These are phyloP conservation scores for Croton setiger DNA, from an alignment of 441 rosid genomes.

Conservation along the genomic window DNA sequence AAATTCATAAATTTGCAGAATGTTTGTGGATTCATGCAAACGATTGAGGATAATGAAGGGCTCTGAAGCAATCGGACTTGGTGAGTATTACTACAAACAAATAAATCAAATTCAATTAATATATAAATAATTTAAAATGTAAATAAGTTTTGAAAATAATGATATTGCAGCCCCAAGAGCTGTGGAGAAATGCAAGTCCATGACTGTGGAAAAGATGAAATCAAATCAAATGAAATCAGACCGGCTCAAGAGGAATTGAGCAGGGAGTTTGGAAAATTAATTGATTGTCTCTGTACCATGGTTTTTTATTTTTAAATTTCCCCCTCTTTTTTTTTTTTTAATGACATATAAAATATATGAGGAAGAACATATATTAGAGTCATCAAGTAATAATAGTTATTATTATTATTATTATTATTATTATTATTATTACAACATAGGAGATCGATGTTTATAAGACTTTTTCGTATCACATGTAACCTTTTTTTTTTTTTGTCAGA, in stretches of 20 bases:
- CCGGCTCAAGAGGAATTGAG: constrained; percentile 56
- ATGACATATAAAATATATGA: constrained; percentile 12
- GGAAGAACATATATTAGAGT: constrained; percentile 18
- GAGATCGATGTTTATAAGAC: background rate
- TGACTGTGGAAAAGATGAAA: background rate
- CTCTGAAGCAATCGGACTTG: constrained; percentile 92
- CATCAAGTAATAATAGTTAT: constrained; percentile 24
- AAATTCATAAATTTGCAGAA: constrained; percentile 30
- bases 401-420: background rate
- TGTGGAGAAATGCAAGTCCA: constrained; percentile 75
- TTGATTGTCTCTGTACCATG: constrained; percentile 19
- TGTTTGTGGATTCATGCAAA: constrained; percentile 86
- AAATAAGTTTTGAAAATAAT: too few species aligned
- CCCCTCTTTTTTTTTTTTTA: background rate
- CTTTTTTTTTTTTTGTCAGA: background rate
- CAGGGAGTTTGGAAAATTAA: constrained; percentile 48
- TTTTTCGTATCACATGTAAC: background rate
- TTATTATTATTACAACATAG: constrained; percentile 10
- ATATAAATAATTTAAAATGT: background rate
- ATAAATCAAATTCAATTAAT: background rate
- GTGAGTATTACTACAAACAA: constrained; percentile 34
- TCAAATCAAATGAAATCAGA: constrained; percentile 20
- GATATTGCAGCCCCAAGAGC: constrained; percentile 83
- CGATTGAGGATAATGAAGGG: constrained; percentile 92
- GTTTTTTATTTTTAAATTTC: background rate